These are phyloP conservation scores for Globisporangium irregulare DNA, from an alignment of 352 stramenopile genomes.

Conservation along the genomic window DNA sequence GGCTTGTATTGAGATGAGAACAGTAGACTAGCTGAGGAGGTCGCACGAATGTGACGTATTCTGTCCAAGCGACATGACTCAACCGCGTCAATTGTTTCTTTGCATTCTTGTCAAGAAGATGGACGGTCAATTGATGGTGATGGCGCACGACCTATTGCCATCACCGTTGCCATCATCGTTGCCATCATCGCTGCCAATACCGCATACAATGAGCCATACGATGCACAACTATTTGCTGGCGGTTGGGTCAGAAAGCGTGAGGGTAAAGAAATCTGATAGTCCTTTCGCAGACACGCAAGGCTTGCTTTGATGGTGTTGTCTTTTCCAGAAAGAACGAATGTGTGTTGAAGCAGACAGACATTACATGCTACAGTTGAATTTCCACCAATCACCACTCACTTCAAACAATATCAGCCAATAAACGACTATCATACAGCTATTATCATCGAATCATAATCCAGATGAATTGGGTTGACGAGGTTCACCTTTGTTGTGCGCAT, in stretches of 20 bases:
- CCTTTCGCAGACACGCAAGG: neutral
- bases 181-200: neutral
- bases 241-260: conserved; percentile 8
- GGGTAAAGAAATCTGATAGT: neutral
- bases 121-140: neutral
- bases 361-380: neutral
- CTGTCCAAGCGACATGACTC: conserved; percentile 5
- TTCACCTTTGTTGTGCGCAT: neutral
- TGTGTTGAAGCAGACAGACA: conserved; percentile 14
- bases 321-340: conserved; percentile 1
- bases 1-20: neutral
- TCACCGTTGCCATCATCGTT: neutral
- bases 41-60: conserved; percentile 2
- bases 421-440: no score
- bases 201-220: neutral
- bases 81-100: conserved; percentile 4
- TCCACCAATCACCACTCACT: conserved; percentile 17
- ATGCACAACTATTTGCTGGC: neutral
- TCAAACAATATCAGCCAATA: neutral
- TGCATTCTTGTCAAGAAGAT: neutral
- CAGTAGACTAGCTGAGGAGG: neutral
- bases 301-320: neutral
- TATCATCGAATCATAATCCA: neutral
- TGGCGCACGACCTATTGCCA: neutral
- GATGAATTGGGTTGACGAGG: neutral